Base-by-base conservation (phyloP, 2,329 filamentous ascomycete genomes). In the Ophiostoma montium region DNA sequence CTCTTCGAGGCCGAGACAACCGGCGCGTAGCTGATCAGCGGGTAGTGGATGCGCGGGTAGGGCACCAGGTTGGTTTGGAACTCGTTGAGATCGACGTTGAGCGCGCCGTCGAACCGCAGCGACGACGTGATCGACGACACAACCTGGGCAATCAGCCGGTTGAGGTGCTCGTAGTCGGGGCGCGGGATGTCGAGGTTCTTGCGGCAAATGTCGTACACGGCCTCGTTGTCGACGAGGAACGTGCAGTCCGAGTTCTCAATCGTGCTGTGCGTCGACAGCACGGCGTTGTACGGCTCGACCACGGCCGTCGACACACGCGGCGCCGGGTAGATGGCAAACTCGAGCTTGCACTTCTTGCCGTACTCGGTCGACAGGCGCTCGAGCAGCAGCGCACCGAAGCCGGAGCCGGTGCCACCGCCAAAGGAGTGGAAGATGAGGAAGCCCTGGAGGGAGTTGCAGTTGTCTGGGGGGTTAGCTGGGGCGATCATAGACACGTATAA, bases 201-300 rank as follows among this genome's bases (percentile, higher is more conserved):
- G 57, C 77, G 75, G 75, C 80, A 85, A 61, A 85, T 84, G 57
- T 84, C 80, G 68, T 84, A 84, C 58, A 85, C 79, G 57, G 80
- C 80, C 66, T 84, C 80, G 63, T 85, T 85, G 60, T 84, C 80
- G 56, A 85, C 80, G 45, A 84, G 69, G 71, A 85, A 84, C n/a
- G 80, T 83, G 64, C 80, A 84, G 70, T 85, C 80, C n/a, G 81
- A 78, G 70, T 84, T 81, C 71, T 84, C 80, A 54, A 84, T 82
- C 52, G 80, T 84, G 71, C 78, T 84, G 70, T 84, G 80, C 50
- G 80, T 84, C 42, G 80, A 82, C 54, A 85, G 70, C 51, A 84
- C 80, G 53, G 80, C 79, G 59, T 85, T 85, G 71, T 85, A 85
- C 30, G 80, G 80, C 71, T 84, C 80, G 49, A 84, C 80, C 50